Evolutionary conservation across 2,329 filamentous ascomycete species (phyloP), one percentile per base, ranked within the genome.

Genomic region (Xylariaceae sp.): DNA sequence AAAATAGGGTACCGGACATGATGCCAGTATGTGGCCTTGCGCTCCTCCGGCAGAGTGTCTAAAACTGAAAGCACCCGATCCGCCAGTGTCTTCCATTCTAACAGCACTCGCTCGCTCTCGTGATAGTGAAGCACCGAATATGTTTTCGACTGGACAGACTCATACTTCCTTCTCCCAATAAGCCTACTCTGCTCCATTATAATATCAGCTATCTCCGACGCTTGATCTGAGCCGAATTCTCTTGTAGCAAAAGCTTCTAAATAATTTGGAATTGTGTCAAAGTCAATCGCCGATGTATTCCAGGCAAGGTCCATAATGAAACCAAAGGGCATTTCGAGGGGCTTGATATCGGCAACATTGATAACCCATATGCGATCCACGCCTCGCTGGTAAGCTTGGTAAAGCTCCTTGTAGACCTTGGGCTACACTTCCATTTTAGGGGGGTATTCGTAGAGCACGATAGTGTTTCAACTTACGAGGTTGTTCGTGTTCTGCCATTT

Each of bases 261-360:
- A 69, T 81, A 85, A 0, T 64, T 55, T 0, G 73, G 71, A 0
- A 82, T 44, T 0, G 53, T 59, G 1, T 67, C 47, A 1, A 66
- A 73, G 5, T 75, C 78, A 21, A 80, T 72, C 1, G 67, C 68
- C 6, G 76, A 67, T 15, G 82, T 75, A 48, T 86, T 75, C 70
- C 83, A 86, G 0, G 82, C 82, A 29, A 85, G 55, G 29, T 57
- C 54, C 60, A 63, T 63, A 42, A 57, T 53, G 37, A 63, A 58
- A 6, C 53, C 57, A 36, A 63, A 58, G 7, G 61, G 61, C 44
- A 62, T 56, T 48, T 40, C 75, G 3, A 84, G 74, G 0, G 82
- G 81, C 70, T 87, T 88, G 56, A 88, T 75, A 63, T 88, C 85
- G 33, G 84, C 85, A 16, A 87, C 82, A 57, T 88, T 88, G 60